A percentile compares a stretch with the other conserved stretches of the same genome.
Conservation (phyloP, 768 basidiomycete species). For the Suillus sp. region DNA sequence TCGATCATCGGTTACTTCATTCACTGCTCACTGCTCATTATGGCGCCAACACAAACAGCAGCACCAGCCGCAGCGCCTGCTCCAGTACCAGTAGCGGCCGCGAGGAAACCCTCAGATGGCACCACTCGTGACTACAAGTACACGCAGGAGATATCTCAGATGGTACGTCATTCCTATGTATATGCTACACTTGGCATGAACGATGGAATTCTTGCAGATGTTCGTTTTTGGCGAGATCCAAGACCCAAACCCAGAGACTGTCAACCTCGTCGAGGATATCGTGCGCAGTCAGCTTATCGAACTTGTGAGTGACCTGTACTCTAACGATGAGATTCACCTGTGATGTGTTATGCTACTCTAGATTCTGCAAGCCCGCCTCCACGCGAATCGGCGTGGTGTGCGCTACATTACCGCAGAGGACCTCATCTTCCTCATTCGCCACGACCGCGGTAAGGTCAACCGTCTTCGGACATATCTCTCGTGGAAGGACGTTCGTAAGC, state of each 20-base stretch:
- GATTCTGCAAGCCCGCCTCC: slow-evolving; percentile 88
- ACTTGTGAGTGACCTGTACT: slow-evolving; percentile 54
- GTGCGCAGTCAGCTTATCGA: slow-evolving; percentile 90
- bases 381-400: slow-evolving; percentile 81
- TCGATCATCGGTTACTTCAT: background rate
- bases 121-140: slow-evolving; percentile 76
- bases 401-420: slow-evolving; percentile 91
- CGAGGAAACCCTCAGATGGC: slow-evolving; percentile 17
- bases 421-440: slow-evolving; percentile 93
- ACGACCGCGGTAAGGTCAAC: slow-evolving; percentile 93
- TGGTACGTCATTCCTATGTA: slow-evolving; percentile 54
- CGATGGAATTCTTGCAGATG: slow-evolving; percentile 55
- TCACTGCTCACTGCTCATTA: slow-evolving; percentile 7
- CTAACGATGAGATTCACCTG: slow-evolving; percentile 11
- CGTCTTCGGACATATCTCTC: slow-evolving; percentile 89
- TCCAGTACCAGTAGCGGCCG: slow-evolving; percentile 9
- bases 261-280: slow-evolving; percentile 94
- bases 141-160: slow-evolving; percentile 89
- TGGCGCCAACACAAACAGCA: slow-evolving; percentile 13
- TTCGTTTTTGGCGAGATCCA: slow-evolving; percentile 97
- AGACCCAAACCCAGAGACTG: slow-evolving; percentile 84
- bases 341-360: slow-evolving; percentile 29
- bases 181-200: background rate
- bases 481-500: slow-evolving; percentile 97
- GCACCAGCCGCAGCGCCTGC: slow-evolving; percentile 15